Conservation (phyloP, 176 grass and related monocot genomes). For the Urochloa ruziziensis region DNA sequence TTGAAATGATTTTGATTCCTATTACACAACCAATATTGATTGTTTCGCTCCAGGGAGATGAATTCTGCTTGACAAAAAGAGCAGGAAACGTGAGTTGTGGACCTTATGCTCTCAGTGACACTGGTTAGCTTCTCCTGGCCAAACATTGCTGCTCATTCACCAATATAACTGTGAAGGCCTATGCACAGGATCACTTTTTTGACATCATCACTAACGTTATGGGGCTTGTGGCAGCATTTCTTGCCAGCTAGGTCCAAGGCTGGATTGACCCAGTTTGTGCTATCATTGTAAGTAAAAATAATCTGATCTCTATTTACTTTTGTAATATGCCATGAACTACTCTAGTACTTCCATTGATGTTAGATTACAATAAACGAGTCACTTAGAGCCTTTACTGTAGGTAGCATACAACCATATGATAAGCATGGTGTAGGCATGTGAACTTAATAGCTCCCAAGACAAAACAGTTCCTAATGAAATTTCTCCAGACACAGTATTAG, state of each 20-base stretch:
- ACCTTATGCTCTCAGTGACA: neutral
- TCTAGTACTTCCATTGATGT: neutral
- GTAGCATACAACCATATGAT: neutral
- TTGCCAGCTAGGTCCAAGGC: constrained; percentile 48
- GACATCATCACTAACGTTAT: constrained; percentile 68
- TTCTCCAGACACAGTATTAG: too few species aligned
- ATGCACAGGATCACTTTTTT: constrained; percentile 43
- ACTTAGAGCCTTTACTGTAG: neutral
- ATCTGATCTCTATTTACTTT: constrained; percentile 2
- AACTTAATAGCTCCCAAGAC: neutral
- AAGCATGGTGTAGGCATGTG: neutral
- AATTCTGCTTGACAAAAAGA: constrained; percentile 6
- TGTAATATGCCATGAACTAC: neutral
- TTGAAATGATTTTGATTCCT: neutral
- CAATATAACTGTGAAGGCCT: too few species aligned
- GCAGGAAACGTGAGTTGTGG: too few species aligned
- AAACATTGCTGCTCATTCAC: too few species aligned
- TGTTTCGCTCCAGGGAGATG: constrained; percentile 26
- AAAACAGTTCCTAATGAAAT: neutral
- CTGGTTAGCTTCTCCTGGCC: too few species aligned
- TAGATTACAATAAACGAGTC: neutral
- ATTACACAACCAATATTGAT: neutral
- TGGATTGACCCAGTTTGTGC: constrained; percentile 62
- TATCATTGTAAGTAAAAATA: constrained; percentile 60
- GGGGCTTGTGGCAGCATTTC: constrained; percentile 55